Conservation (phyloP, 1,284 basidiomycete species). For the Heimioporus retisporus region DNA sequence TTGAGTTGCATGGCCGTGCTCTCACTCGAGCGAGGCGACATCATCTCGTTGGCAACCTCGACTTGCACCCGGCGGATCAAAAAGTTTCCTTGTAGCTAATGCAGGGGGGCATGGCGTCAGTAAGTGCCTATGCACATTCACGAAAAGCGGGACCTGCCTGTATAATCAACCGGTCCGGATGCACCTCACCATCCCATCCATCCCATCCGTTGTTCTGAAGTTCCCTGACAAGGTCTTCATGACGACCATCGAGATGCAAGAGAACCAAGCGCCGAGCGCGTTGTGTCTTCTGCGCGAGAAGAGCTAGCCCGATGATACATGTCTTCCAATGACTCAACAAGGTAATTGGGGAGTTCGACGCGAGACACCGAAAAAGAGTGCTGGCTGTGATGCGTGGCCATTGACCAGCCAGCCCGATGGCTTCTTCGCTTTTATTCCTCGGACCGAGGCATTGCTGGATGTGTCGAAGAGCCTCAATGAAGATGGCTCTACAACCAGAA, state of each 20-base stretch:
- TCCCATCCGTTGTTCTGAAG: slow-evolving; percentile 35
- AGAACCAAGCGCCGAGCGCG: slow-evolving; percentile 35
- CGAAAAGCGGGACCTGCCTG: slow-evolving; percentile 43
- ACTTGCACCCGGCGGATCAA: slow-evolving; percentile 37
- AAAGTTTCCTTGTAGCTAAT: slow-evolving; percentile 55
- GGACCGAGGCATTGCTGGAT: slow-evolving; percentile 26
- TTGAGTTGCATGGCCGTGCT: slow-evolving; percentile 59
- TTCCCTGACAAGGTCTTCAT: slow-evolving; percentile 47
- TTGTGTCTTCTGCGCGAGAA: slow-evolving; percentile 43
- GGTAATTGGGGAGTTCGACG: slow-evolving; percentile 20
- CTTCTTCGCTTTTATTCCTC: slow-evolving; percentile 22
- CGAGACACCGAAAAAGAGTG: slow-evolving; percentile 37
- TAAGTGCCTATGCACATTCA: not conserved
- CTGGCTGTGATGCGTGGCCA: slow-evolving; percentile 43
- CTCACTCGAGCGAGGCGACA: slow-evolving; percentile 42
- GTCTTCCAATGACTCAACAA: slow-evolving; percentile 39
- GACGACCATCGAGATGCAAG: slow-evolving; percentile 8
- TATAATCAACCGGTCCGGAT: slow-evolving; percentile 56
- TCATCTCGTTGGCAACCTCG: slow-evolving; percentile 22
- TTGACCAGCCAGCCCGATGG: slow-evolving; percentile 29
- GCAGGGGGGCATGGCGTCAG: slow-evolving; percentile 8
- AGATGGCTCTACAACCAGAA: slow-evolving; percentile 8
- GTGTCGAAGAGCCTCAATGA: not conserved
- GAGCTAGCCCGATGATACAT: slow-evolving; percentile 38
- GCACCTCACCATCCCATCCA: slow-evolving; percentile 21